These are phyloP conservation scores for Phtheirospermum japonicum DNA, from an alignment of 257 asterid genomes.

Conservation along the genomic window DNA sequence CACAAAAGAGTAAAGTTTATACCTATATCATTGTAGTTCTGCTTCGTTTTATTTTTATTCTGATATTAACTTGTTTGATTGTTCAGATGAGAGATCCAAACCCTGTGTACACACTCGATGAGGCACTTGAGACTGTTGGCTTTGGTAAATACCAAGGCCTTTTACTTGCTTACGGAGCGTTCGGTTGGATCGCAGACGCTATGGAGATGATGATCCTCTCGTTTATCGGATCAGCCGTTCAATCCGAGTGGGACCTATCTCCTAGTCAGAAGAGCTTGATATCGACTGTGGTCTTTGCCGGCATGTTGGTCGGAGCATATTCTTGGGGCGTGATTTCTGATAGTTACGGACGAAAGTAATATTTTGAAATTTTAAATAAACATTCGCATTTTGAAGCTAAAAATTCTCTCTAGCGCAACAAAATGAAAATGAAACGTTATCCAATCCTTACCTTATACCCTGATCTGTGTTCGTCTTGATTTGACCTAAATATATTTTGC, in stretches of 20 bases:
- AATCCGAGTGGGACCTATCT: conserved; percentile 43
- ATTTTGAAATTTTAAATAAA: too few species aligned
- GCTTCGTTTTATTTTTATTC: background rate
- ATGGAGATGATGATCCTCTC: conserved; percentile 54
- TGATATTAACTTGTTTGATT: background rate
- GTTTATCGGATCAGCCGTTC: conserved; percentile 44
- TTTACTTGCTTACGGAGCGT: conserved; percentile 45
- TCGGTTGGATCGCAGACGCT: conserved; percentile 46
- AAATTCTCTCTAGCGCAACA: too few species aligned
- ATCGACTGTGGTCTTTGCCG: conserved; percentile 48
- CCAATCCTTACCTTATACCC: too few species aligned
- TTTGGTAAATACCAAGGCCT: conserved; percentile 51
- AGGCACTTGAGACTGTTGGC: conserved; percentile 41
- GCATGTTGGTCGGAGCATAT: conserved; percentile 47
- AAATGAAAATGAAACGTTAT: too few species aligned
- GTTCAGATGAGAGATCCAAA: conserved; percentile 40
- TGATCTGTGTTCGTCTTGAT: conserved; percentile 7
- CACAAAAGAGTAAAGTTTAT: background rate
- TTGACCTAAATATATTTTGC: background rate
- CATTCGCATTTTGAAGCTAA: too few species aligned
- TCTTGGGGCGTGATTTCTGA: conserved; percentile 42
- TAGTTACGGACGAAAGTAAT: conserved; percentile 42
- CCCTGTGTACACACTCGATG: conserved; percentile 39
- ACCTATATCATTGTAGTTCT: background rate
- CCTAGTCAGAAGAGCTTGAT: conserved; percentile 41